These are phyloP conservation scores for Ophiocordyceps robertsii DNA, from an alignment of 2,329 filamentous ascomycete genomes.

Conservation along the genomic window DNA sequence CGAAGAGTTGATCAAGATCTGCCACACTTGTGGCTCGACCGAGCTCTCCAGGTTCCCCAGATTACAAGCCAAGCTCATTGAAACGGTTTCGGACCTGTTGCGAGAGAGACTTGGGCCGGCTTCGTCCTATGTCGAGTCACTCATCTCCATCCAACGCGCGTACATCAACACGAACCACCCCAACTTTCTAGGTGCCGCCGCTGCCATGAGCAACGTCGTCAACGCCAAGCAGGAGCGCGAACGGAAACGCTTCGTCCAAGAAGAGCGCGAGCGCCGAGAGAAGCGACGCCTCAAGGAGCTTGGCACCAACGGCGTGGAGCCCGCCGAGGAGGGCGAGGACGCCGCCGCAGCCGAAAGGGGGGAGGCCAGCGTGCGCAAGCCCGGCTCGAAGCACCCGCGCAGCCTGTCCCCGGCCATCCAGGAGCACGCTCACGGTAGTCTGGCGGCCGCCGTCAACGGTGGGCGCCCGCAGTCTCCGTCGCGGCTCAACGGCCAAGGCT, in stretches of 20 bases:
- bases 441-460: conserved; percentile 56
- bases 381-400: conserved; percentile 34
- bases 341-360: conserved; percentile 32
- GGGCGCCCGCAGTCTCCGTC: conserved; percentile 25
- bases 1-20: conserved; percentile 98
- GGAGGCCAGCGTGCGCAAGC: conserved; percentile 32
- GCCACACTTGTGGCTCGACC: conserved; percentile 92
- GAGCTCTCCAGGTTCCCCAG: conserved; percentile 86
- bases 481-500: conserved; percentile 43
- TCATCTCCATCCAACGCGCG: conserved; percentile 92
- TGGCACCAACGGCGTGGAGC: conserved; percentile 63
- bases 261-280: conserved; percentile 79
- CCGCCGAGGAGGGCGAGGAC: conserved; percentile 52
- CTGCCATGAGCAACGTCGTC: conserved; percentile 95
- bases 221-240: conserved; percentile 90
- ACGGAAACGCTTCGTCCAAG: conserved; percentile 63
- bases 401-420: conserved; percentile 75
- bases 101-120: conserved; percentile 83
- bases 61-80: conserved; percentile 91
- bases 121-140: conserved; percentile 83
- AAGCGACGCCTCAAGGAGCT: conserved; percentile 72
- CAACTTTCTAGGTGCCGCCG: conserved; percentile 92
- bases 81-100: conserved; percentile 91
- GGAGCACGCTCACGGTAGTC: conserved; percentile 47
- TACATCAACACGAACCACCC: conserved; percentile 99